phyloP scores from a whole-genome alignment of 257 asterid species.

The Verbena officinalis region DNA sequence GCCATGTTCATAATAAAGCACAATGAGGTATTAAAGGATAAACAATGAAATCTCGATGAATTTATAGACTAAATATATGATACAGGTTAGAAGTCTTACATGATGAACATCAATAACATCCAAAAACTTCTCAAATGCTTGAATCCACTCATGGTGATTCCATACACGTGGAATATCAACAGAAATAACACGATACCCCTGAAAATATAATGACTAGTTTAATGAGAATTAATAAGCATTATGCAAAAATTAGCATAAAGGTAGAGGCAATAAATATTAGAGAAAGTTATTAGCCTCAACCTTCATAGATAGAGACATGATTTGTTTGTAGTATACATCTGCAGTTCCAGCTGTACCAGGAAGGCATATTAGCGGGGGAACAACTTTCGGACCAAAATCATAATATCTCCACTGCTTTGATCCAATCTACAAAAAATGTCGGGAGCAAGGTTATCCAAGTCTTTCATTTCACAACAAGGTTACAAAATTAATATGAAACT shows the following conservation, averaged over 20 bases:
- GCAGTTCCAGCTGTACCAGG: constrained; percentile 98
- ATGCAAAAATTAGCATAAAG: constrained; percentile 1
- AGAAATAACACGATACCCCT: constrained; percentile 97
- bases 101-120: constrained; percentile 96
- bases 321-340: constrained; percentile 94
- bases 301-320: constrained; percentile 95
- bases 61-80: background rate
- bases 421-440: constrained; percentile 62
- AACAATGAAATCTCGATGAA: background rate
- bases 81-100: constrained; percentile 51
- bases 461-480: constrained; percentile 1
- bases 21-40: background rate
- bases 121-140: constrained; percentile 94
- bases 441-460: constrained; percentile 4
- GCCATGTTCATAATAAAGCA: background rate
- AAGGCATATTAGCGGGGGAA: constrained; percentile 93
- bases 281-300: constrained; percentile 39
- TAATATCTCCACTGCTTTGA: constrained; percentile 97
- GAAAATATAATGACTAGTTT: constrained; percentile 32
- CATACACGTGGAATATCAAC: constrained; percentile 95
- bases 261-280: constrained; percentile 4
- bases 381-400: constrained; percentile 95
- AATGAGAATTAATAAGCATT: too few species aligned
- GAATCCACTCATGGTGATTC: constrained; percentile 95
- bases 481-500: constrained; percentile 15